phyloP scores from a whole-genome alignment of 2,329 filamentous ascomycete genomes.

The Arachnomyces sp. region DNA sequence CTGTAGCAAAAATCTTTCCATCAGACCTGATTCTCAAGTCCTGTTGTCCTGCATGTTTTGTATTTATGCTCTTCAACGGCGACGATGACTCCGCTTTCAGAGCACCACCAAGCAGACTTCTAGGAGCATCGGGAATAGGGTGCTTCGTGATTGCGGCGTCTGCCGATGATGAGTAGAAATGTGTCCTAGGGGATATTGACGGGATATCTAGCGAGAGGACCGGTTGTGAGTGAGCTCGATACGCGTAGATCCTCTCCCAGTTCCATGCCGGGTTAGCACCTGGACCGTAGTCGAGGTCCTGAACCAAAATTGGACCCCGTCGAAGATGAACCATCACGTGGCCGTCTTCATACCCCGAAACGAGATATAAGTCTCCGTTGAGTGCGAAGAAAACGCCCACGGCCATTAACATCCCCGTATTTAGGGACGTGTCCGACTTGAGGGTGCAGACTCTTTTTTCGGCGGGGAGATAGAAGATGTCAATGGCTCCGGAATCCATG shows the following conservation, averaged over 20 bases:
- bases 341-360: slow-evolving; percentile 81
- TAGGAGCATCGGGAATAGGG: slow-evolving; percentile 43
- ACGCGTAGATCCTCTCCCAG: slow-evolving; percentile 54
- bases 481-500: slow-evolving; percentile 64
- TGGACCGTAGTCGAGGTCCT: slow-evolving; percentile 15
- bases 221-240: slow-evolving; percentile 67
- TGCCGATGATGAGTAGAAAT: slow-evolving; percentile 72
- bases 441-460: slow-evolving; percentile 59
- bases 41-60: slow-evolving; percentile 87
- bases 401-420: slow-evolving; percentile 76
- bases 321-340: slow-evolving; percentile 58
- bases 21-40: slow-evolving; percentile 68
- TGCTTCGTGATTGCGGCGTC: slow-evolving; percentile 74
- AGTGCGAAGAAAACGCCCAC: slow-evolving; percentile 51
- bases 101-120: slow-evolving; percentile 5
- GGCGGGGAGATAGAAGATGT: slow-evolving; percentile 74
- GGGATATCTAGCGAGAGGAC: slow-evolving; percentile 63
- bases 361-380: slow-evolving; percentile 48
- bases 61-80: slow-evolving; percentile 58
- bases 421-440: slow-evolving; percentile 34
- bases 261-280: slow-evolving; percentile 23
- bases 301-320: slow-evolving; percentile 29
- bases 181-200: slow-evolving; percentile 37
- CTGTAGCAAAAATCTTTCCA: slow-evolving; percentile 75
- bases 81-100: slow-evolving; percentile 20